A percentile compares a stretch with the other conserved stretches of the same genome.
Evolutionary conservation across 305 asterid species (phyloP).

Genomic region (Rubia occidens): DNA sequence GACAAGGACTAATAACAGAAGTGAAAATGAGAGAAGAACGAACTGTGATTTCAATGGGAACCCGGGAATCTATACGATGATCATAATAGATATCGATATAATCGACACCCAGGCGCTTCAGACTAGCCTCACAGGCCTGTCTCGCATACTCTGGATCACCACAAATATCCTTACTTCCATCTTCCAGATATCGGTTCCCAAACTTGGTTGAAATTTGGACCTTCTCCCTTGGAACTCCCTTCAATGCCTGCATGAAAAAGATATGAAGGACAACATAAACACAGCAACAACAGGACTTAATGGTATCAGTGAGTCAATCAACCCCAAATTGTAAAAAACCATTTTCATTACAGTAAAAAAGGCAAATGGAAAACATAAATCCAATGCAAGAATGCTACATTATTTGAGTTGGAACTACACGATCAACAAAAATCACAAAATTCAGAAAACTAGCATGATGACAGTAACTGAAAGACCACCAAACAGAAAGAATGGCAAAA

Average conservation of each 20-base stretch:
- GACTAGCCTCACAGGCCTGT: slow-evolving; percentile 32
- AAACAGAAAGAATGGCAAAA: too few species aligned
- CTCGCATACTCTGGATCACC: slow-evolving; percentile 36
- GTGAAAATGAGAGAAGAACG: neutral
- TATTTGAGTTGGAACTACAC: neutral
- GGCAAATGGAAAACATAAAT: neutral
- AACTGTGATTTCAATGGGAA: slow-evolving; percentile 43
- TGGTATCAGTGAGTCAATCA: too few species aligned
- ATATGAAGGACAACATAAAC: neutral
- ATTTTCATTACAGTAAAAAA: neutral
- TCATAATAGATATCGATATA: slow-evolving; percentile 35
- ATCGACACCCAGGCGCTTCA: slow-evolving; percentile 31
- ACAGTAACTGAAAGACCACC: neutral
- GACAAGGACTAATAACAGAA: neutral
- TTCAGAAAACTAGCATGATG: neutral
- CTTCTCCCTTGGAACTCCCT: slow-evolving; percentile 30
- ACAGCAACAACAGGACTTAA: neutral
- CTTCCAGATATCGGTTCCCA: slow-evolving; percentile 15
- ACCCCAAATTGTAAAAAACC: neutral
- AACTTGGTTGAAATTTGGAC: slow-evolving; percentile 39
- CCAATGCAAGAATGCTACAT: neutral
- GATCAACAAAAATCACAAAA: neutral
- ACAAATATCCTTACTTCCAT: slow-evolving; percentile 22
- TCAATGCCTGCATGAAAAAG: slow-evolving; percentile 26
- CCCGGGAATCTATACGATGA: slow-evolving; percentile 26